Evolutionary conservation across 148 eudicot genomes (phyloP), one percentile per base, ranked within the genome.

Genomic region (Euryodendron excelsum): DNA sequence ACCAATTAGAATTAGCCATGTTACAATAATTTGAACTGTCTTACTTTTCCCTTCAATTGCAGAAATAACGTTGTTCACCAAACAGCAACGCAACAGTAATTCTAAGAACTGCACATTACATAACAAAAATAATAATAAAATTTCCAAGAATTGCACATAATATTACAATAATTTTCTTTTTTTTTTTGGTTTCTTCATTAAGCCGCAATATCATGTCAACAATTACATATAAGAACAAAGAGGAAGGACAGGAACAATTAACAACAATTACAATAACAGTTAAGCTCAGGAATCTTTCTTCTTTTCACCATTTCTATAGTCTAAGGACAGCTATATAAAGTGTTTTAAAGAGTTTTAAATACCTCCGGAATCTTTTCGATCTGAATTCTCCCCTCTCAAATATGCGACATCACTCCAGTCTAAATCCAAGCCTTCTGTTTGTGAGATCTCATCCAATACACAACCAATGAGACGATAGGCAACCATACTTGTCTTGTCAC

Each of bases 401-500:
- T 93, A 95, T 34, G 84, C 74, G 15, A 83, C 41, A 60, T 81
- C 88, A 28, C 77, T 83, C 34, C 37, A 1, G 69, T 73, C 78
- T 60, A 93, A 80, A 58, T 47, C 69, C 55, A 82, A 59, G 60
- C 83, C 86, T 58, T 87, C 91, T 30, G 55, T 65, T 72, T 84
- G 70, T 50, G 90, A 93, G 72, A 89, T 84, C 56, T 80, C 82
- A 48, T 84, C 75, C 86, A 91, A 71, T 59, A 89, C 30, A 58
- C 65, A 68, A 59, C 94, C 97, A 74, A 90, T 79, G 66, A 89
- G 84, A 75, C 76, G 81, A 84, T 87, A 91, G 6, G 90, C 89
- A 44, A 83, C 86, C 75, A 90, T 53, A 85, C 96, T 93, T 78
- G 93, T 83, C 28, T 80, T 83, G 81, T 93, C 98, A 85, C 91